phyloP scores from a whole-genome alignment of 768 basidiomycete species.

The Phlebiopsis gigantea region DNA sequence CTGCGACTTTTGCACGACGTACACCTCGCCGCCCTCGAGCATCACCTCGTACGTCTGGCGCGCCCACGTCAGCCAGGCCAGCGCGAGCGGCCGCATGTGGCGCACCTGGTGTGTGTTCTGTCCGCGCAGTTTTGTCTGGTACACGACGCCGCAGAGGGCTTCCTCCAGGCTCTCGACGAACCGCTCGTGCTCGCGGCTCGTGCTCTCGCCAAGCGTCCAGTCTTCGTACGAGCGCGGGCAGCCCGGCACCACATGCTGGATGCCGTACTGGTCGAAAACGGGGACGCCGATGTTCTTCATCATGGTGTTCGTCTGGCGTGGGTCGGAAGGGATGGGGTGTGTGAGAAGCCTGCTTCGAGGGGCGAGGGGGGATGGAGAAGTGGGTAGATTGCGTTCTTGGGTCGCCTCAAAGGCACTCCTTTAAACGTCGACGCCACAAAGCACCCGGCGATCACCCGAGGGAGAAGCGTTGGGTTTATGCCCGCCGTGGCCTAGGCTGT shows the following conservation, averaged over 20 bases:
- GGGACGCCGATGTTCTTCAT: background rate
- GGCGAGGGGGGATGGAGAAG: background rate
- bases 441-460: background rate
- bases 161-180: background rate
- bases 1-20: background rate
- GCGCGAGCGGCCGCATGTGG: background rate
- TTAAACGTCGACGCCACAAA: background rate
- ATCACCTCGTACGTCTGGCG: background rate
- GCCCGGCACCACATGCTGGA: background rate
- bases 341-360: background rate
- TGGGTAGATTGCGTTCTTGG: background rate
- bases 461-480: background rate
- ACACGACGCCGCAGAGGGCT: background rate
- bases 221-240: background rate
- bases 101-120: background rate
- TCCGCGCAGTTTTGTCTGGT: background rate
- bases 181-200: background rate
- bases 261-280: background rate
- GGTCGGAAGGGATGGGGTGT: too few relatives aligned
- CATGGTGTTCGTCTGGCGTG: background rate
- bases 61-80: background rate
- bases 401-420: background rate
- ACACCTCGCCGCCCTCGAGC: slow-evolving; percentile 3
- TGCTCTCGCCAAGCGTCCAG: background rate
- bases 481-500: background rate